Evolutionary conservation across 2,329 filamentous ascomycete species (phyloP).

Genomic region (Arthrocladium fulminans): DNA sequence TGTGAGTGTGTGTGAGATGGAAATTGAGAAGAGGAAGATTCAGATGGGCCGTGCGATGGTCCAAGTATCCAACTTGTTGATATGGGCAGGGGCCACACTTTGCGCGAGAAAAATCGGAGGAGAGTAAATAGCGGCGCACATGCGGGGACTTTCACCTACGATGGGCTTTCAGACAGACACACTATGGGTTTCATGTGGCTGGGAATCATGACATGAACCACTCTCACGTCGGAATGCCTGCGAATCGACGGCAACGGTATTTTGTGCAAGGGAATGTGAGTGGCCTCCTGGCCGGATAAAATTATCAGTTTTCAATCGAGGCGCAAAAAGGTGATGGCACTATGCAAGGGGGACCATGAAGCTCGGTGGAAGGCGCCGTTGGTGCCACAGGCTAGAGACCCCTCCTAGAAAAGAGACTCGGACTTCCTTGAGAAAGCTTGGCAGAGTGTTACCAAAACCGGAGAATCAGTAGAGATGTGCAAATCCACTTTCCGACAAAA

Average conservation of each 20-base stretch:
- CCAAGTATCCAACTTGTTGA: too few relatives aligned
- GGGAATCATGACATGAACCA: neutral
- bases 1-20: too few relatives aligned
- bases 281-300: neutral
- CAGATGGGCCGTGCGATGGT: too few relatives aligned
- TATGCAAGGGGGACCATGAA: neutral
- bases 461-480: neutral
- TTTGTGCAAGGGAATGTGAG: neutral
- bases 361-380: neutral
- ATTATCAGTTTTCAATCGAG: neutral
- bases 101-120: too few relatives aligned
- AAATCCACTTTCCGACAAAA: neutral
- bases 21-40: too few relatives aligned
- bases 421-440: too few relatives aligned
- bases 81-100: too few relatives aligned
- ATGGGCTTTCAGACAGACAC: neutral
- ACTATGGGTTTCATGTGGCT: neutral
- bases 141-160: neutral
- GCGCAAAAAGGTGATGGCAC: neutral
- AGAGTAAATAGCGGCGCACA: neutral
- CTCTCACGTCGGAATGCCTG: neutral
- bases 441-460: too few relatives aligned
- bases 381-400: neutral
- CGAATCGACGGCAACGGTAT: neutral
- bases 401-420: too few relatives aligned